These are phyloP conservation scores for Suillus decipiens DNA, from an alignment of 768 basidiomycete species.

Conservation along the genomic window DNA sequence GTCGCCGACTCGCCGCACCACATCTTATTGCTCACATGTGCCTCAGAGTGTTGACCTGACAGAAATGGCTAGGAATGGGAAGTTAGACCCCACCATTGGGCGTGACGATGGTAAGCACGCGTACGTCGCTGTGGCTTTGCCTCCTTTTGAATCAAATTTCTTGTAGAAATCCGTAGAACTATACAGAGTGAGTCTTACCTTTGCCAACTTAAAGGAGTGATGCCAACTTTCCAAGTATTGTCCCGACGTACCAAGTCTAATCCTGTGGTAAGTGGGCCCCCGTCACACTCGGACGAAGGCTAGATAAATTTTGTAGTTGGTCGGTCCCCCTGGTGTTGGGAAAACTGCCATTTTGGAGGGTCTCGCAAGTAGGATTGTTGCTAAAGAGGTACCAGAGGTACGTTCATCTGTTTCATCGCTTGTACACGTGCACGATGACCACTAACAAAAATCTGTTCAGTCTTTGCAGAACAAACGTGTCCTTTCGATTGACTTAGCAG, in stretches of 20 bases:
- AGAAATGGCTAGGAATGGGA: slow-evolving; percentile 78
- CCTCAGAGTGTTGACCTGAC: slow-evolving; percentile 80
- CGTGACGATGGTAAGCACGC: slow-evolving; percentile 67
- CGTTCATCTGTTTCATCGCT: slow-evolving; percentile 14
- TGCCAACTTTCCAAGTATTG: slow-evolving; percentile 50
- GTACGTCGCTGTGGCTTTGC: neutral
- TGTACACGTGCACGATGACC: neutral
- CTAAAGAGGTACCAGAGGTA: slow-evolving; percentile 91
- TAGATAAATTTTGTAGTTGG: slow-evolving; percentile 46
- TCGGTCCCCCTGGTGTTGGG: slow-evolving; percentile 87
- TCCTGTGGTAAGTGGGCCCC: slow-evolving; percentile 61
- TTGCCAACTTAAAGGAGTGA: neutral
- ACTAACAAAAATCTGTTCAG: slow-evolving; percentile 36
- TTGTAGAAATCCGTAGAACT: slow-evolving; percentile 79
- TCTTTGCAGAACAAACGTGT: slow-evolving; percentile 88
- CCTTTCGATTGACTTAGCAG: slow-evolving; percentile 79
- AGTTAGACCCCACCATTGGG: slow-evolving; percentile 90
- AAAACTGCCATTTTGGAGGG: slow-evolving; percentile 94
- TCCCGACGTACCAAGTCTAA: slow-evolving; percentile 91
- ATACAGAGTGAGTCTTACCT: slow-evolving; percentile 70
- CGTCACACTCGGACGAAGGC: neutral
- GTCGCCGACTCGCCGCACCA: slow-evolving; percentile 20
- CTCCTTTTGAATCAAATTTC: neutral
- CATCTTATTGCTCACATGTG: neutral
- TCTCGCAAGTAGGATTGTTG: slow-evolving; percentile 81